These are phyloP conservation scores for Penicillium vulpinum DNA, from an alignment of 2,329 filamentous ascomycete species.

Conservation along the genomic window DNA sequence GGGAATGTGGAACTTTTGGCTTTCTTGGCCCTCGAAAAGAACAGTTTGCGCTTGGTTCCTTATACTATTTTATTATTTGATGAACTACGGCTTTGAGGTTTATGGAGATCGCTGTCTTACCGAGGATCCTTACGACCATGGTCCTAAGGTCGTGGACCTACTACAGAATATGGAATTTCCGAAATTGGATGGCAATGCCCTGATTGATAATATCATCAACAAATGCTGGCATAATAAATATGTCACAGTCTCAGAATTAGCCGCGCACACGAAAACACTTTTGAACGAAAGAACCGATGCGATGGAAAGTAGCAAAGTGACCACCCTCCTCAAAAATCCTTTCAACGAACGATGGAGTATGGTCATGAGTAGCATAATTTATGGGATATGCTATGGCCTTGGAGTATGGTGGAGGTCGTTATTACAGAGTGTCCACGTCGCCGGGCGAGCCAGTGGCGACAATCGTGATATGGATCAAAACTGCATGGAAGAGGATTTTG, in stretches of 20 bases:
- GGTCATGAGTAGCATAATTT: too few species aligned
- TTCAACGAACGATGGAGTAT: too few species aligned
- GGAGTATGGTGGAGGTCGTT: too few species aligned
- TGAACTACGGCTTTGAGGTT: slow-evolving; percentile 35
- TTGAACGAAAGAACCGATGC: not conserved
- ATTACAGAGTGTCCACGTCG: too few species aligned
- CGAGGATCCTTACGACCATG: slow-evolving; percentile 26
- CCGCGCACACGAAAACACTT: slow-evolving; percentile 13
- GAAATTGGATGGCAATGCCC: slow-evolving; percentile 23
- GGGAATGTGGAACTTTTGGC: slow-evolving; percentile 19
- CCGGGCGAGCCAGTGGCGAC: not conserved
- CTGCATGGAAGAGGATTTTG: slow-evolving; percentile 8
- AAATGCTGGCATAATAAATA: slow-evolving; percentile 28
- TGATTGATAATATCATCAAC: slow-evolving; percentile 27
- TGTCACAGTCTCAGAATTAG: slow-evolving; percentile 20
- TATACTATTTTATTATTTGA: slow-evolving; percentile 35
- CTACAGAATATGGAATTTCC: slow-evolving; percentile 29
- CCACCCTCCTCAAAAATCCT: too few species aligned
- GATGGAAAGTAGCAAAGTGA: too few species aligned
- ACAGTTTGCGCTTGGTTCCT: slow-evolving; percentile 33
- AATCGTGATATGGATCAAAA: not conserved
- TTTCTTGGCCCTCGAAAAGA: slow-evolving; percentile 32
- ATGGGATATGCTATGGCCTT: too few species aligned
- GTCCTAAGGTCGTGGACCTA: slow-evolving; percentile 22
- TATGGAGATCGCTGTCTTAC: slow-evolving; percentile 29